Percentiles rank a stretch among this genome's conserved stretches.
Conservation (phyloP, 2,329 filamentous ascomycete species). For the Scedosporium aurantiacum region DNA sequence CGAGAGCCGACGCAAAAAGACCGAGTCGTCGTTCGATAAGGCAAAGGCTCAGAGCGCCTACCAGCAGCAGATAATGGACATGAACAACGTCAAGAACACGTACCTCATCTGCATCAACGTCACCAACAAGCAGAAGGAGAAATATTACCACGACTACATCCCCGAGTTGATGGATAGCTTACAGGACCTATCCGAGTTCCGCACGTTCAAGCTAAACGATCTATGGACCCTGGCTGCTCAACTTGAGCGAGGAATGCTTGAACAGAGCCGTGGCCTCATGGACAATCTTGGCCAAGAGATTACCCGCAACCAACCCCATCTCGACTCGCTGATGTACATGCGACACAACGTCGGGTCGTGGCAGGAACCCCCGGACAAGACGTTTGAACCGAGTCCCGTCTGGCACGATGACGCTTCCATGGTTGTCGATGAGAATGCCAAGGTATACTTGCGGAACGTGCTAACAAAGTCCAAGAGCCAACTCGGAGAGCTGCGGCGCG, state of each 20-base stretch:
- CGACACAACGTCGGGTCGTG: conserved; percentile 77
- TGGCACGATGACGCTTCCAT: conserved; percentile 92
- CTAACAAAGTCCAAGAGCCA: conserved; percentile 82
- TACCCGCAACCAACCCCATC: conserved; percentile 70
- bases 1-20: conserved; percentile 88
- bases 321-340: conserved; percentile 98
- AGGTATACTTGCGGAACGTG: conserved; percentile 84
- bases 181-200: conserved; percentile 86
- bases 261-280: conserved; percentile 61
- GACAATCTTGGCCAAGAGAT: conserved; percentile 70
- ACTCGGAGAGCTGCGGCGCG: conserved; percentile 65
- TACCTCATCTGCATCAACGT: conserved; percentile 94
- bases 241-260: conserved; percentile 70
- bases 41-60: conserved; percentile 83
- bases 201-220: conserved; percentile 70
- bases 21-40: conserved; percentile 89
- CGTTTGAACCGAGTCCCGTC: conserved; percentile 87
- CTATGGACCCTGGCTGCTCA: conserved; percentile 74
- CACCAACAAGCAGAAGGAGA: conserved; percentile 94
- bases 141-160: conserved; percentile 93
- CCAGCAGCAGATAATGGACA: conserved; percentile 83
- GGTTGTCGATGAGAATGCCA: conserved; percentile 75
- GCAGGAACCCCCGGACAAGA: conserved; percentile 74
- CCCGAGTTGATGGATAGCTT: conserved; percentile 87
- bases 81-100: conserved; percentile 98